A percentile compares a stretch with the other conserved stretches of the same genome.
phyloP scores from a whole-genome alignment of 148 eudicot genomes.

The Rhododendron williamsianum region DNA sequence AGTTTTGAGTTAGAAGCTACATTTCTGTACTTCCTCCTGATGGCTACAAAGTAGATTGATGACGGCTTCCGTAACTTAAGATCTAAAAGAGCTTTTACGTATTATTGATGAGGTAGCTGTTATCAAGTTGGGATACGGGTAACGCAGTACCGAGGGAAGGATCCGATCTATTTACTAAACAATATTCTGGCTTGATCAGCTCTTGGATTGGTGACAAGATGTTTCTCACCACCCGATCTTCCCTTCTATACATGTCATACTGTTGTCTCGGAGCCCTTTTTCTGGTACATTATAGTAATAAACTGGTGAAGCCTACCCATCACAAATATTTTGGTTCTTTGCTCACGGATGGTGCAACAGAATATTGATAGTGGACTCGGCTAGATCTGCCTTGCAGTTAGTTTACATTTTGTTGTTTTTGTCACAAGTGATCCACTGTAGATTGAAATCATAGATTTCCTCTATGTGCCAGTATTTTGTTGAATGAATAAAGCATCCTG shows the following conservation, averaged over 20 bases:
- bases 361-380: constrained; percentile 37
- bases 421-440: constrained; percentile 22
- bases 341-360: constrained; percentile 19
- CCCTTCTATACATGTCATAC: constrained; percentile 19
- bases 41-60: constrained; percentile 35
- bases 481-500: constrained; percentile 39
- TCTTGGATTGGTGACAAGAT: constrained; percentile 36
- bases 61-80: constrained; percentile 22
- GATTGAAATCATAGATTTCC: constrained; percentile 19
- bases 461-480: constrained; percentile 18
- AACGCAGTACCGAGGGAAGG: constrained; percentile 19
- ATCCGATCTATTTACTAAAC: neutral
- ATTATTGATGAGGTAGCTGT: constrained; percentile 18
- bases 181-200: constrained; percentile 2
- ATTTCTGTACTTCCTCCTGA: constrained; percentile 24
- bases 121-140: constrained; percentile 22
- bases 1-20: constrained; percentile 24
- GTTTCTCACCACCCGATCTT: constrained; percentile 33
- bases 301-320: constrained; percentile 39
- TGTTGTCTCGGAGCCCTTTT: constrained; percentile 23
- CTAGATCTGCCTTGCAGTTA: constrained; percentile 32
- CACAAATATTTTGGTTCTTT: constrained; percentile 17
- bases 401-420: constrained; percentile 28
- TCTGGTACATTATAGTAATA: constrained; percentile 30
- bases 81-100: constrained; percentile 4